Conservation (phyloP, 2,329 filamentous ascomycete species). For the Incumbomyces delicatus region DNA sequence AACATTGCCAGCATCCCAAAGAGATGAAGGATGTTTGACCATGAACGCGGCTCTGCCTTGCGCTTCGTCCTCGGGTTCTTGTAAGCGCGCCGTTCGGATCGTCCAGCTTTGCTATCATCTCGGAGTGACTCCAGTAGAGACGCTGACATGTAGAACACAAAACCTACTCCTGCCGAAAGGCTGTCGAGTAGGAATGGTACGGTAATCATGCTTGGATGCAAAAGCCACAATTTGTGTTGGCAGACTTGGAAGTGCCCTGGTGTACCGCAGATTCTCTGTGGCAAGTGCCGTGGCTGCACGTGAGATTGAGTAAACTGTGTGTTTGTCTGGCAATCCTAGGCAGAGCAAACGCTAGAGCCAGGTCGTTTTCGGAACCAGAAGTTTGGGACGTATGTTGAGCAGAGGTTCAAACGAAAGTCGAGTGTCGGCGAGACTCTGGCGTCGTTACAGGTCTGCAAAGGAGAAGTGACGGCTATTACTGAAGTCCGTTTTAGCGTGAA, state of each 20-base stretch:
- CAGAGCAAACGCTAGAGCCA: too few species aligned
- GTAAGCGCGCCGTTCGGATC: background rate
- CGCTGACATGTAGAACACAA: slow-evolving; percentile 3
- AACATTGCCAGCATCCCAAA: background rate
- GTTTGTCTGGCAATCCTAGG: too few species aligned
- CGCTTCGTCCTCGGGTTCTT: background rate
- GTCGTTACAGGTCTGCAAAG: too few species aligned
- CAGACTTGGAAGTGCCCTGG: background rate
- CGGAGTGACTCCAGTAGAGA: background rate
- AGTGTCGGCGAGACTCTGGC: too few species aligned
- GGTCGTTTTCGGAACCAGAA: too few species aligned
- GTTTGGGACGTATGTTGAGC: too few species aligned
- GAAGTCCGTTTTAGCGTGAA: too few species aligned
- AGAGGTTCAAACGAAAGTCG: too few species aligned
- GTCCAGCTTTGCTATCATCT: slow-evolving; percentile 1
- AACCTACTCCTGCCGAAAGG: slow-evolving; percentile 4
- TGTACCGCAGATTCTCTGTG: background rate
- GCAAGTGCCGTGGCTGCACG: too few species aligned
- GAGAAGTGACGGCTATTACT: too few species aligned
- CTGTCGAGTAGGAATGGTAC: slow-evolving; percentile 5
- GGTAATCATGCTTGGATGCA: background rate
- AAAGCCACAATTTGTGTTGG: background rate
- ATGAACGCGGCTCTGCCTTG: background rate
- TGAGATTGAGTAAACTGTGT: too few species aligned
- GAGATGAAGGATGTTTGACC: background rate